These are phyloP conservation scores for Penicillium sp. DNA, from an alignment of 2,329 filamentous ascomycete species.

Conservation along the genomic window DNA sequence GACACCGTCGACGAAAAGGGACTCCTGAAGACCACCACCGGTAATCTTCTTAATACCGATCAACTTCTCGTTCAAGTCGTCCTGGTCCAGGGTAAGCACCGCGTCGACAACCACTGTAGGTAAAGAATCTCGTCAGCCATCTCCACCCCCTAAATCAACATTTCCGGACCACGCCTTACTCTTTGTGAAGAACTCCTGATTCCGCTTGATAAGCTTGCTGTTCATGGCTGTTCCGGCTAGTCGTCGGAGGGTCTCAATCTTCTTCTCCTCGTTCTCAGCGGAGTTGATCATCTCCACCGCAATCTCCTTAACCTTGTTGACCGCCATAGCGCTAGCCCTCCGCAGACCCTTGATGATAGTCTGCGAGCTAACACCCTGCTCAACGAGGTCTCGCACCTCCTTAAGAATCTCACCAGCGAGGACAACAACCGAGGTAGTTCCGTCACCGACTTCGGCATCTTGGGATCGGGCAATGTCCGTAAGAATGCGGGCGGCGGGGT, in stretches of 20 bases:
- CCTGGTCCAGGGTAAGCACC: conserved; percentile 90
- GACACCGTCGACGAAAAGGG: conserved; percentile 94
- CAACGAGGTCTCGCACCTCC: conserved; percentile 93
- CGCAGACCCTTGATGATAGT: conserved; percentile 95
- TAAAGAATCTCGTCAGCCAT: background rate
- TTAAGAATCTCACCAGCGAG: conserved; percentile 97
- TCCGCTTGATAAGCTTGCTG: conserved; percentile 98
- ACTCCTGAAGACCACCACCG: conserved; percentile 92
- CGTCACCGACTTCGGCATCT: conserved; percentile 98
- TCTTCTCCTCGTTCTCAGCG: conserved; percentile 77
- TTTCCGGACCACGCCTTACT: conserved; percentile 56
- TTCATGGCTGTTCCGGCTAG: conserved; percentile 97
- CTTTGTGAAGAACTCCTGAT: conserved; percentile 96
- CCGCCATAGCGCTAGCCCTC: conserved; percentile 82
- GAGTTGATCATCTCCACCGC: conserved; percentile 69
- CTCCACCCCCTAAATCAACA: background rate
- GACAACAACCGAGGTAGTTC: conserved; percentile 95
- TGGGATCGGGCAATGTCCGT: conserved; percentile 98
- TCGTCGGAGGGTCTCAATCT: conserved; percentile 83
- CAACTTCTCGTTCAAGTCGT: conserved; percentile 95
- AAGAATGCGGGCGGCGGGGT: conserved; percentile 94
- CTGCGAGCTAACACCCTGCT: conserved; percentile 95
- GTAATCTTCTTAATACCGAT: conserved; percentile 99
- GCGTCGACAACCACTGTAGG: conserved; percentile 90
- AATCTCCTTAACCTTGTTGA: conserved; percentile 99